Percentiles rank a stretch among this genome's conserved stretches.
These are phyloP conservation scores for Pestalotiopsis sp. DNA, from an alignment of 2,329 filamentous ascomycete species.

Conservation along the genomic window DNA sequence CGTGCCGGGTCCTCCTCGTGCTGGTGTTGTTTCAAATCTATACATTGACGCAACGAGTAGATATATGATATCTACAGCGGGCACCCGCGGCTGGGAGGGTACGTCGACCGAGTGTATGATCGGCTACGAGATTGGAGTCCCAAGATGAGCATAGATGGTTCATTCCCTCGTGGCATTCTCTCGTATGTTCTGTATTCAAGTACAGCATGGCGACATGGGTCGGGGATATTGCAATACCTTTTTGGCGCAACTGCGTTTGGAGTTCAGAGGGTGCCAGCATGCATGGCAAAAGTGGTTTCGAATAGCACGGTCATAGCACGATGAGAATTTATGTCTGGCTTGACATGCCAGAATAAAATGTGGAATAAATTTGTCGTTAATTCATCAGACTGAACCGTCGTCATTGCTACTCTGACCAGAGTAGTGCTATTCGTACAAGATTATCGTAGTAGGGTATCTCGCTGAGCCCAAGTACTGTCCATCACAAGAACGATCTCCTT, in stretches of 20 bases:
- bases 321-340: neutral
- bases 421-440: neutral
- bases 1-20: conserved; percentile 80
- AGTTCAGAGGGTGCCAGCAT: neutral
- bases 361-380: neutral
- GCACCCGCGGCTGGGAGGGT: conserved; percentile 94
- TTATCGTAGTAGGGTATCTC: neutral
- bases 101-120: conserved; percentile 85
- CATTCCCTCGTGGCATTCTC: no score
- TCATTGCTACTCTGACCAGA: neutral
- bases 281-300: neutral
- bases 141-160: conserved; percentile 1
- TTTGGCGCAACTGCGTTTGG: neutral
- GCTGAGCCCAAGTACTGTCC: neutral
- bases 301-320: neutral
- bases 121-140: conserved; percentile 82
- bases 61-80: conserved; percentile 90
- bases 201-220: neutral
- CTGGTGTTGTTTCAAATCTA: conserved; percentile 83
- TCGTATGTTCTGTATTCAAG: neutral
- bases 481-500: neutral
- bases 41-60: conserved; percentile 86
- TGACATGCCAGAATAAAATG: neutral
- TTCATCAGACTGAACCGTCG: neutral
- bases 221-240: neutral